phyloP scores from a whole-genome alignment of 805 yeast species.

The Yarrowia bubula region DNA sequence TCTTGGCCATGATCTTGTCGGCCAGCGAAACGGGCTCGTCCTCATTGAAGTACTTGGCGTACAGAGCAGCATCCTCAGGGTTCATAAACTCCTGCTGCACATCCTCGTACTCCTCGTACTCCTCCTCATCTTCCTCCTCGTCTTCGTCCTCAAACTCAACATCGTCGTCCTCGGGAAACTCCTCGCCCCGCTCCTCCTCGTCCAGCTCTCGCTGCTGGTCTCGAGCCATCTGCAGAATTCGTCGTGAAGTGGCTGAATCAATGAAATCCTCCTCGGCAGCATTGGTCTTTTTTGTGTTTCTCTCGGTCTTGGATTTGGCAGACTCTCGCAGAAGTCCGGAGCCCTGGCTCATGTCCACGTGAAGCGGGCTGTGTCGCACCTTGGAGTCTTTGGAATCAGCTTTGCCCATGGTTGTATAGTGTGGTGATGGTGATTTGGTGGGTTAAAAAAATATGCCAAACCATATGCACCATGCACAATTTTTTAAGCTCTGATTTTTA shows the following conservation, averaged over 20 bases:
- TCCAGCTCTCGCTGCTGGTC: slow-evolving; percentile 91
- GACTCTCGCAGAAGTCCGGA: slow-evolving; percentile 64
- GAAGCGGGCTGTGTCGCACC: slow-evolving; percentile 77
- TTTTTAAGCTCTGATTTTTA: not conserved
- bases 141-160: slow-evolving; percentile 43
- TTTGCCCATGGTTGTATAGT: slow-evolving; percentile 13
- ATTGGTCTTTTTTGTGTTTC: slow-evolving; percentile 33
- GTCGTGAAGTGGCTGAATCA: slow-evolving; percentile 80
- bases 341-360: slow-evolving; percentile 71
- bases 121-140: slow-evolving; percentile 48
- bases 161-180: slow-evolving; percentile 52
- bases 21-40: slow-evolving; percentile 52
- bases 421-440: not conserved
- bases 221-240: slow-evolving; percentile 81
- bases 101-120: slow-evolving; percentile 45
- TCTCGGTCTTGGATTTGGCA: slow-evolving; percentile 39
- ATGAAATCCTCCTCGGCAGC: slow-evolving; percentile 59
- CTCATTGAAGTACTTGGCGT: slow-evolving; percentile 58
- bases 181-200: slow-evolving; percentile 53
- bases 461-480: slow-evolving; percentile 22
- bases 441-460: slow-evolving; percentile 10
- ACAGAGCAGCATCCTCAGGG: slow-evolving; percentile 79
- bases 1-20: slow-evolving; percentile 88
- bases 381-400: slow-evolving; percentile 40
- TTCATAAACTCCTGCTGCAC: slow-evolving; percentile 62